A percentile compares a stretch with the other conserved stretches of the same genome.
Evolutionary conservation across 352 stramenopile genomes (phyloP).

Genomic region (Phytopythium aichiense): DNA sequence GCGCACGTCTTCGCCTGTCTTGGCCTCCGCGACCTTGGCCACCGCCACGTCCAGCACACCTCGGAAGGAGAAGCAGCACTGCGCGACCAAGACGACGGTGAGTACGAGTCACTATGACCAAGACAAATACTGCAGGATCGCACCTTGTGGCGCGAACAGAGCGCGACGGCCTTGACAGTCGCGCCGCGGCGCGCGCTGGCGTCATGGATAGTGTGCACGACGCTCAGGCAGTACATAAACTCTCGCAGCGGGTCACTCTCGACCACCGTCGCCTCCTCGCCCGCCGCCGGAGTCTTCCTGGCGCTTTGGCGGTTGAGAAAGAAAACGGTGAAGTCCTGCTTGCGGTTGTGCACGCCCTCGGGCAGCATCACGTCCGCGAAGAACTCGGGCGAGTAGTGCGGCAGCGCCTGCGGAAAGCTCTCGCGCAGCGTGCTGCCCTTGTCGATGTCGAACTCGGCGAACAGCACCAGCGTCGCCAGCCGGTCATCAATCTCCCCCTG

Average conservation of each 20-base stretch:
- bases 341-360: constrained; percentile 85
- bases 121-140: too few relatives aligned
- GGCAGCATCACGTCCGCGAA: constrained; percentile 88
- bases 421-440: constrained; percentile 82
- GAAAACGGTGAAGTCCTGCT: constrained; percentile 85
- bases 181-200: constrained; percentile 61
- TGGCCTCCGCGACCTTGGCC: constrained; percentile 50
- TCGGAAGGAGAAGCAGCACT: constrained; percentile 74
- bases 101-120: constrained; percentile 4
- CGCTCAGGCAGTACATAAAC: constrained; percentile 88
- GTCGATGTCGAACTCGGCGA: constrained; percentile 84
- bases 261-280: not conserved
- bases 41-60: constrained; percentile 73
- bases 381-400: constrained; percentile 85
- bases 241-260: constrained; percentile 42
- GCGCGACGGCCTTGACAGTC: constrained; percentile 76
- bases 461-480: constrained; percentile 71
- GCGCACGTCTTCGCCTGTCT: constrained; percentile 35
- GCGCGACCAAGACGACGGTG: constrained; percentile 3
- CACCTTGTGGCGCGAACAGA: constrained; percentile 77
- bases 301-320: constrained; percentile 75
- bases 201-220: constrained; percentile 83
- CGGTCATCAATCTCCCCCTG: not conserved
- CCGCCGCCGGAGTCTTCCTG: constrained; percentile 1
- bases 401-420: constrained; percentile 54